phyloP scores from a whole-genome alignment of 164 flowering plant genomes.

The Vitis vinifera region DNA sequence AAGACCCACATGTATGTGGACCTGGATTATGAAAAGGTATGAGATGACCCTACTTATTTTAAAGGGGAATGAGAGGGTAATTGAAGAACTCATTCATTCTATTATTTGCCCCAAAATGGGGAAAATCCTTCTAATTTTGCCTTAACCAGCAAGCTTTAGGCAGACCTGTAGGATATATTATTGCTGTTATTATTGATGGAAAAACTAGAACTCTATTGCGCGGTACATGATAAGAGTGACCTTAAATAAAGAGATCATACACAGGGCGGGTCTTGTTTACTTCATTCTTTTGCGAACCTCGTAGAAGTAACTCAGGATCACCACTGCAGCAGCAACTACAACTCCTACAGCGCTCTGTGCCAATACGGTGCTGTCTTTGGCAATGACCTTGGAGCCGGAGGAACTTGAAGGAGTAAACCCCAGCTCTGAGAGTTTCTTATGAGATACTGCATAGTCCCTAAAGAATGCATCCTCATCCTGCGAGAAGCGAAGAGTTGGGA shows the following conservation, averaged over 20 bases:
- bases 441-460: conserved; percentile 65
- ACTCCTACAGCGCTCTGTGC: conserved; percentile 73
- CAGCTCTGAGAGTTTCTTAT: conserved; percentile 70
- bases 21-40: too few relatives aligned
- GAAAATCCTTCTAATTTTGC: neutral
- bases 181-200: too few relatives aligned
- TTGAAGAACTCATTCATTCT: too few relatives aligned
- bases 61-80: too few relatives aligned
- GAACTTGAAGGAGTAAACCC: conserved; percentile 43
- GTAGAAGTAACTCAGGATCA: conserved; percentile 55
- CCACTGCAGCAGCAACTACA: conserved; percentile 65
- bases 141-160: neutral
- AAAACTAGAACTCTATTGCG: too few relatives aligned
- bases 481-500: neutral
- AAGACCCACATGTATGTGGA: too few relatives aligned
- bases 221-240: too few relatives aligned
- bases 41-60: too few relatives aligned
- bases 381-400: conserved; percentile 17
- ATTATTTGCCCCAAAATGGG: neutral
- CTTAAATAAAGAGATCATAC: neutral
- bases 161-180: too few relatives aligned
- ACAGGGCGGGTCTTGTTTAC: conserved; percentile 9
- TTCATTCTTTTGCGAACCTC: conserved; percentile 48
- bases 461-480: conserved; percentile 81
- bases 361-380: conserved; percentile 27